Evolutionary conservation across 1,284 basidiomycete genomes (phyloP), one percentile per base, ranked within the genome.

Genomic region (Meripilus lineatus): DNA sequence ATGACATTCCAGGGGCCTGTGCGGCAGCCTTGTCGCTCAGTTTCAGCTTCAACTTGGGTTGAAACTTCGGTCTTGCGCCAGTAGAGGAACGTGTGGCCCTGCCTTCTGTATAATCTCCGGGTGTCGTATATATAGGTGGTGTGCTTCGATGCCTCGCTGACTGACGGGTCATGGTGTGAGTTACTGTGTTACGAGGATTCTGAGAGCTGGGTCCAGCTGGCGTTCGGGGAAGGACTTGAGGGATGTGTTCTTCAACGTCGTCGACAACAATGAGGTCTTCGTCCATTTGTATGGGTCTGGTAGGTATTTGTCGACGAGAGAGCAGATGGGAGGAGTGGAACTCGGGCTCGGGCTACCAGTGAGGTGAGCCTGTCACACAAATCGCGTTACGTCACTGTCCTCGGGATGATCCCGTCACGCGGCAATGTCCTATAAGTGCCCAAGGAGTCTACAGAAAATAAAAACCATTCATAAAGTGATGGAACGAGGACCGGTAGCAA

Each of bases 21-120:
- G 81, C 79, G 17, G 77, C 86, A 15, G 82, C 78, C 58, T 88
- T 88, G 42, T 89, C 86, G 61, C 85, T 82, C 55, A 91, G 65
- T 66, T 90, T 89, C 42, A 91, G 76, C 64, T 90, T 90, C 37
- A 92, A 74, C 58, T 89, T 90, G 1, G 87, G 85, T 50, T 79
- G 80, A 1, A 69, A 63, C 51, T 79, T 79, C 8, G 69, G 46
- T 25, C 63, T 57, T 14, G 57, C 55, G n/a, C n/a, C n/a, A 10
- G 58, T 55, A 6, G 65, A 52, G 11, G 67, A 67, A 43, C 70
- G 67, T 20, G 69, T 69, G 7, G 64, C 57, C 20, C 68, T 61
- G 7, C 55, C 54, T 47, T 55, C 60, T 7, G 50, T 33, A n/a
- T n/a, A n/a, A n/a, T 54, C 61, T 32, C 54, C 46, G 34, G 38